Evolutionary conservation across 441 rosid species (phyloP).

Genomic region (Brassica balearica): DNA sequence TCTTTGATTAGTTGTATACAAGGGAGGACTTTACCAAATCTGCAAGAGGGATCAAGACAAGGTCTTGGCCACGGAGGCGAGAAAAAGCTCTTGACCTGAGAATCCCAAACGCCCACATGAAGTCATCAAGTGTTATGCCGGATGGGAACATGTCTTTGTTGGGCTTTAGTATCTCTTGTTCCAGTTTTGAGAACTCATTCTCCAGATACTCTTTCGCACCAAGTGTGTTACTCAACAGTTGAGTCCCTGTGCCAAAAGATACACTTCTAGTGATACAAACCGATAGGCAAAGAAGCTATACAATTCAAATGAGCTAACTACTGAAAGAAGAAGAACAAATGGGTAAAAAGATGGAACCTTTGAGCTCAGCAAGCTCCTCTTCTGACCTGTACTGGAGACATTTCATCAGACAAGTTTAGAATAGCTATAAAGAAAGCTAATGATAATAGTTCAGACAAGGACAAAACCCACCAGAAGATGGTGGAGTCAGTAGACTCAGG

Average conservation of each 20-base stretch:
- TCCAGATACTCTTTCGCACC: conserved; percentile 72
- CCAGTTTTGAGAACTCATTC: conserved; percentile 65
- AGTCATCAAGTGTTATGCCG: conserved; percentile 65
- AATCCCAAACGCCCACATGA: conserved; percentile 92
- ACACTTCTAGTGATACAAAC: not conserved
- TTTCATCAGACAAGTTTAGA: conserved; percentile 40
- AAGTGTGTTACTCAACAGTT: conserved; percentile 73
- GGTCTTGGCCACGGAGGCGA: conserved; percentile 85
- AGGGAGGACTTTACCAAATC: conserved; percentile 66
- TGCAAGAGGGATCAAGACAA: conserved; percentile 86
- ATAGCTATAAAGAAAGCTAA: not conserved
- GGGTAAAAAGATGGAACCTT: conserved; percentile 58
- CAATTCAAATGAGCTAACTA: not conserved
- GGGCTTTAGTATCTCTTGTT: conserved; percentile 70
- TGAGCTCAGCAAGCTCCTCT: conserved; percentile 91
- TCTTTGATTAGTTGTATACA: not conserved
- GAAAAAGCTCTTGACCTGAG: conserved; percentile 92
- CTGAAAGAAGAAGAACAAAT: not conserved
- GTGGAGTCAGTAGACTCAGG: conserved; percentile 84
- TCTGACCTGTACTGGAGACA: conserved; percentile 94
- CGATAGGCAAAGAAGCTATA: not conserved
- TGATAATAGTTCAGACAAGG: not conserved
- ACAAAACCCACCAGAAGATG: conserved; percentile 77
- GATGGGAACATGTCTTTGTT: conserved; percentile 68
- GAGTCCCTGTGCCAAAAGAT: conserved; percentile 63